A percentile compares a stretch with the other conserved stretches of the same genome.
Evolutionary conservation across 768 basidiomycete species (phyloP).

Genomic region (Collybia nuda): DNA sequence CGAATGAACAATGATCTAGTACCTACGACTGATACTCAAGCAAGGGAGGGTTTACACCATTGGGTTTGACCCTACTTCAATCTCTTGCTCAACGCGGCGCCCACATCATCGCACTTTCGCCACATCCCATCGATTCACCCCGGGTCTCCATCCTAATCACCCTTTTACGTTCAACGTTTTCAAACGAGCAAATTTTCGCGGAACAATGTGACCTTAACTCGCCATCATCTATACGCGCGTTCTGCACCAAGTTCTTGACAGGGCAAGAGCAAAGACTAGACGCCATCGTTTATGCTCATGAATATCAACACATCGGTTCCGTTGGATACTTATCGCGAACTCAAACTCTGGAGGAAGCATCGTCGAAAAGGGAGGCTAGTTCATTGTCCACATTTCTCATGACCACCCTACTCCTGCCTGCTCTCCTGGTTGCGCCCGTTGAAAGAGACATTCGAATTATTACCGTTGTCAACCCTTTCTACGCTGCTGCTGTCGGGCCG

Average conservation of each 20-base stretch:
- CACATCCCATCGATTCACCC: conserved; percentile 53
- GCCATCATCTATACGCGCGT: conserved; percentile 63
- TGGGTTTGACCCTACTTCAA: conserved; percentile 68
- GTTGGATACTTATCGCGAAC: conserved; percentile 23
- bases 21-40: conserved; percentile 5
- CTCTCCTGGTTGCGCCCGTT: conserved; percentile 77
- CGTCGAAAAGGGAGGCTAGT: conserved; percentile 42
- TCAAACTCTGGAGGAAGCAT: conserved; percentile 16
- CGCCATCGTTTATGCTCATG: conserved; percentile 76
- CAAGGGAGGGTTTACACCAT: conserved; percentile 75
- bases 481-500: conserved; percentile 69
- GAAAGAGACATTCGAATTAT: conserved; percentile 92
- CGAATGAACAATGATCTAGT: background rate
- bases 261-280: conserved; percentile 72
- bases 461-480: conserved; percentile 85
- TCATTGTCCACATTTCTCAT: conserved; percentile 78
- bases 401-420: conserved; percentile 75
- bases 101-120: conserved; percentile 73
- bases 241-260: conserved; percentile 68
- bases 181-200: conserved; percentile 77
- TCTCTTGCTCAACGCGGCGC: conserved; percentile 72
- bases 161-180: conserved; percentile 64
- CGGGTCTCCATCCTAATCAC: conserved; percentile 60
- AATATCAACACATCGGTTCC: conserved; percentile 65
- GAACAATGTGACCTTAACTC: conserved; percentile 76